Conservation (phyloP, 2,329 filamentous ascomycete genomes). For the Paraphoma sp. region DNA sequence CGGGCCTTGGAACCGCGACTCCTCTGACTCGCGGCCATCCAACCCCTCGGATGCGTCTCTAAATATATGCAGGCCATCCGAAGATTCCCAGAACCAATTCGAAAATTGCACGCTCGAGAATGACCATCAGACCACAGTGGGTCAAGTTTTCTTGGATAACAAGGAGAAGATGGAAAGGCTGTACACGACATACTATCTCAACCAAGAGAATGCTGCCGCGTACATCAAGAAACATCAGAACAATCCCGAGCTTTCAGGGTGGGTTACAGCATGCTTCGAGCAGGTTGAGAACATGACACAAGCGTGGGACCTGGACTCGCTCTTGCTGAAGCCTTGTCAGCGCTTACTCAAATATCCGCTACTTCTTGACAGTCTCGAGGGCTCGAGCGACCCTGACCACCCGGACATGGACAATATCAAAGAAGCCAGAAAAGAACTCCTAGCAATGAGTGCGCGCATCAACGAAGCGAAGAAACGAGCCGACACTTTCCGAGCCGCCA, state of each 20-base stretch:
- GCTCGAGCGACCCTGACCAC: constrained; percentile 80
- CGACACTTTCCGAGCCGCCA: constrained; percentile 69
- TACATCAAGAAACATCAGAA: constrained; percentile 62
- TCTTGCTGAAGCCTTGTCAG: constrained; percentile 98
- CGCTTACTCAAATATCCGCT: constrained; percentile 93
- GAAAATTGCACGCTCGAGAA: constrained; percentile 52
- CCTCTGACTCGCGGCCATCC: constrained; percentile 22
- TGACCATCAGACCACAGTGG: constrained; percentile 65
- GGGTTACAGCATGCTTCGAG: constrained; percentile 91
- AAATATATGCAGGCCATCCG: constrained; percentile 23
- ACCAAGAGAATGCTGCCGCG: constrained; percentile 69
- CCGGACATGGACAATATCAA: constrained; percentile 78
- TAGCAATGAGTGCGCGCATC: constrained; percentile 70
- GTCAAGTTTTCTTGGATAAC: constrained; percentile 64
- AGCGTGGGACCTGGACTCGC: constrained; percentile 92
- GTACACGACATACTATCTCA: constrained; percentile 69
- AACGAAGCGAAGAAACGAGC: constrained; percentile 96
- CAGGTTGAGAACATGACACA: constrained; percentile 90
- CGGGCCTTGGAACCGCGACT: constrained; percentile 32
- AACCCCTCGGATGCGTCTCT: constrained; percentile 23
- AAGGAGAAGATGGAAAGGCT: constrained; percentile 67
- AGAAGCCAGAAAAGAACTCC: constrained; percentile 73
- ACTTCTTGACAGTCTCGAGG: constrained; percentile 78
- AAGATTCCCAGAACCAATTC: constrained; percentile 36
- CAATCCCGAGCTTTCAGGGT: constrained; percentile 70